Percentiles rank a stretch among this genome's conserved stretches.
These are phyloP conservation scores for Parsonsia alboflavescens DNA, from an alignment of 257 asterid species.

Conservation along the genomic window DNA sequence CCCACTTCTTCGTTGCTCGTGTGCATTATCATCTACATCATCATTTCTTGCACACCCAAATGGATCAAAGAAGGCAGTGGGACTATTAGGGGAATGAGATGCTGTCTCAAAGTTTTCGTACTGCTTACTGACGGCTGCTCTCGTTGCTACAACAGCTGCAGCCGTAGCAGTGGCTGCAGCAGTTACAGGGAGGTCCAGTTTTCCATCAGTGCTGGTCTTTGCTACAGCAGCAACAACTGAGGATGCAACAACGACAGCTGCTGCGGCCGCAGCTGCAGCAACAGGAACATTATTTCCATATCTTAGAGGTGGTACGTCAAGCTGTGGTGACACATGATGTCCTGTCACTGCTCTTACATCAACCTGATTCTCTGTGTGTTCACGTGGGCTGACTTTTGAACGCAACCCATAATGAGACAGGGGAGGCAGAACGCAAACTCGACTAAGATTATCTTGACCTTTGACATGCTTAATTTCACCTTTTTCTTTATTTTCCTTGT, in stretches of 20 bases:
- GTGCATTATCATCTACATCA: slow-evolving; percentile 36
- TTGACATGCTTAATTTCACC: slow-evolving; percentile 28
- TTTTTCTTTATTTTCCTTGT: slow-evolving; percentile 36
- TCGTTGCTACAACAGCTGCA: slow-evolving; percentile 87
- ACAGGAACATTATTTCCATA: slow-evolving; percentile 54
- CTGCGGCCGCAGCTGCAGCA: slow-evolving; percentile 81
- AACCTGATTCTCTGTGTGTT: slow-evolving; percentile 34
- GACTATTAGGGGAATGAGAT: slow-evolving; percentile 44
- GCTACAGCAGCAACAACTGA: slow-evolving; percentile 87
- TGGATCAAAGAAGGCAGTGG: slow-evolving; percentile 29
- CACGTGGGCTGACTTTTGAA: slow-evolving; percentile 36
- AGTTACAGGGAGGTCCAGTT: slow-evolving; percentile 74
- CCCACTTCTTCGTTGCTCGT: slow-evolving; percentile 47
- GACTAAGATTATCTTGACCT: slow-evolving; percentile 34
- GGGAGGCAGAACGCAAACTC: slow-evolving; percentile 62
- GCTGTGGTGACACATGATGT: slow-evolving; percentile 33
- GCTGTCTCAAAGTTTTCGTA: slow-evolving; percentile 49
- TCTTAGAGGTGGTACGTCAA: slow-evolving; percentile 36
- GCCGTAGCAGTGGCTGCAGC: slow-evolving; percentile 96
- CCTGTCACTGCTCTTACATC: slow-evolving; percentile 34
- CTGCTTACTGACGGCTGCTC: slow-evolving; percentile 76
- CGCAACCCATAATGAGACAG: slow-evolving; percentile 50
- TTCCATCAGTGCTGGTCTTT: slow-evolving; percentile 46
- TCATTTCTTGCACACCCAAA: slow-evolving; percentile 40
- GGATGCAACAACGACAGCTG: slow-evolving; percentile 93